Conservation (phyloP, 768 basidiomycete species). For the Epithele typhae region DNA sequence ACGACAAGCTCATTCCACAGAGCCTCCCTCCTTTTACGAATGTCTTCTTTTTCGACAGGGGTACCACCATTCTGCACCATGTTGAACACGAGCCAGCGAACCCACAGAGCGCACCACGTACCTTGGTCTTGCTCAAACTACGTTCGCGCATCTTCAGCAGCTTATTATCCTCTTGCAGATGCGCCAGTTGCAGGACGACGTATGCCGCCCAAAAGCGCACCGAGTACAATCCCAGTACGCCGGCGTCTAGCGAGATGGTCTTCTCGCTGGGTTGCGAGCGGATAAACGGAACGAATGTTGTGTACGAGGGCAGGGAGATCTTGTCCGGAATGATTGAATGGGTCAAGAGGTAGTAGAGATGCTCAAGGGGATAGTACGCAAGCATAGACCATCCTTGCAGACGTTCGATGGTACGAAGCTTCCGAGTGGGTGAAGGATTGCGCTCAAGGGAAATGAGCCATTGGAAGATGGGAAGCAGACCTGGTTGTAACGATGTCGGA, state of each 20-base stretch:
- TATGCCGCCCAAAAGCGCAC: slow-evolving; percentile 81
- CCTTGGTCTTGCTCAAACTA: slow-evolving; percentile 55
- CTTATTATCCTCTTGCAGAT: slow-evolving; percentile 64
- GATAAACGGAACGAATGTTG: slow-evolving; percentile 28
- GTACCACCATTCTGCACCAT: slow-evolving; percentile 30
- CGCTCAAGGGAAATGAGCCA: slow-evolving; percentile 77
- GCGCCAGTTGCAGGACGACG: slow-evolving; percentile 69
- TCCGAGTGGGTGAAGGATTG: slow-evolving; percentile 64
- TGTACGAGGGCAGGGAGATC: slow-evolving; percentile 36
- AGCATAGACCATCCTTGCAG: slow-evolving; percentile 78
- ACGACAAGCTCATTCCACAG: slow-evolving; percentile 69
- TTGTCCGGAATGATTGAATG: slow-evolving; percentile 57
- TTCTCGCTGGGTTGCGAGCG: slow-evolving; percentile 20
- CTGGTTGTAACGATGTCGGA: slow-evolving; percentile 31
- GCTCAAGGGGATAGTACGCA: slow-evolving; percentile 75
- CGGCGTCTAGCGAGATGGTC: slow-evolving; percentile 41
- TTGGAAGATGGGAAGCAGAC: slow-evolving; percentile 72
- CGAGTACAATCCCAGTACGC: slow-evolving; percentile 61
- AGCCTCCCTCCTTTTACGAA: slow-evolving; percentile 57
- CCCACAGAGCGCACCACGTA: no score
- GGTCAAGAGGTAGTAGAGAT: slow-evolving; percentile 61
- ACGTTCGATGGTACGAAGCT: slow-evolving; percentile 71
- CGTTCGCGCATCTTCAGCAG: slow-evolving; percentile 52
- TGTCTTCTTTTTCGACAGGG: slow-evolving; percentile 47
- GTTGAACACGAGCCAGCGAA: no score